phyloP scores from a whole-genome alignment of 2,329 filamentous ascomycete species.

The Sporothrix euskadiensis region DNA sequence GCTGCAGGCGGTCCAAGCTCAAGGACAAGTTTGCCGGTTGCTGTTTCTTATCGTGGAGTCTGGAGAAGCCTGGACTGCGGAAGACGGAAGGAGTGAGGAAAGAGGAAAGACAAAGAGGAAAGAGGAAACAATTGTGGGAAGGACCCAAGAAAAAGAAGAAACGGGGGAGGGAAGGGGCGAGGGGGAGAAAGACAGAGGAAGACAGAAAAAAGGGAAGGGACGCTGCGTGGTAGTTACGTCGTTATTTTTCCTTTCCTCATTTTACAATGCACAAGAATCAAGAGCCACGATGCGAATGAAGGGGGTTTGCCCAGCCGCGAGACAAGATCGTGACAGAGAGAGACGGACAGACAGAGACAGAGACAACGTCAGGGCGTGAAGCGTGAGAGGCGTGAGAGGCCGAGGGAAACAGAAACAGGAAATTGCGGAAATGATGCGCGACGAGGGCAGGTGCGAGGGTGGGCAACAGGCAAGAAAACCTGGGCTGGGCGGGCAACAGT shows the following conservation, averaged over 20 bases:
- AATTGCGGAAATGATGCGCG: constrained; percentile 24
- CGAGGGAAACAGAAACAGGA: constrained; percentile 18
- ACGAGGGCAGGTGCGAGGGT: constrained; percentile 5
- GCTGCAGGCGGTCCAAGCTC: constrained; percentile 24
- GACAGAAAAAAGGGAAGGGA: background rate
- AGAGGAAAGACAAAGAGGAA: background rate
- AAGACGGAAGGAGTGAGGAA: constrained; percentile 2
- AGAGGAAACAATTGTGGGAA: constrained; percentile 1
- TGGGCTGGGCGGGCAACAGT: constrained; percentile 15
- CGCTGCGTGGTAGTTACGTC: background rate
- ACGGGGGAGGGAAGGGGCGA: background rate
- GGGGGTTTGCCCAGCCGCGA: background rate
- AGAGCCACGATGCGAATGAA: constrained; percentile 12
- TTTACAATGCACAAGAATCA: background rate
- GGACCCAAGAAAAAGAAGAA: background rate
- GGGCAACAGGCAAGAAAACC: background rate
- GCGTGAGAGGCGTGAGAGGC: background rate
- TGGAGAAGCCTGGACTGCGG: constrained; percentile 2
- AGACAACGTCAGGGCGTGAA: background rate
- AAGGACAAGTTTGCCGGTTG: background rate
- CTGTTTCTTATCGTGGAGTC: constrained; percentile 19
- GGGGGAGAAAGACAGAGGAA: background rate
- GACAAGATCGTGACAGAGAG: constrained; percentile 8
- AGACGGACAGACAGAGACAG: background rate
- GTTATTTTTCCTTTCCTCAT: background rate